These are phyloP conservation scores for Entomortierella parvispora DNA, from an alignment of 192 early-diverging fungal species.

Conservation along the genomic window DNA sequence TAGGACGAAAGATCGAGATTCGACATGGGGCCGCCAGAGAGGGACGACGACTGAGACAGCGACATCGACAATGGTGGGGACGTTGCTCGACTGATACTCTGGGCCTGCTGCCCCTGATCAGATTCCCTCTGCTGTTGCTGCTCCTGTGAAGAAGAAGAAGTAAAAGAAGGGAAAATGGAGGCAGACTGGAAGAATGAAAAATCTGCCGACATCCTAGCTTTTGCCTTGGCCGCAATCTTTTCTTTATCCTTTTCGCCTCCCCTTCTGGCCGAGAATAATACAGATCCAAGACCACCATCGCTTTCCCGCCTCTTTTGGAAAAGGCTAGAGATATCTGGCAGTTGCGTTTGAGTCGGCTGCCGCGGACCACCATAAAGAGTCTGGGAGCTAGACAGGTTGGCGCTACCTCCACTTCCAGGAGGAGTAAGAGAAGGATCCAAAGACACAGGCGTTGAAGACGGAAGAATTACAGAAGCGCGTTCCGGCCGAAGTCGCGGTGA, in stretches of 20 bases:
- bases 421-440: neutral
- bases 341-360: neutral
- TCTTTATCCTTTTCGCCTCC: slow-evolving; percentile 18
- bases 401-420: neutral
- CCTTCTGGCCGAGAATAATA: slow-evolving; percentile 18
- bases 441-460: neutral
- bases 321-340: slow-evolving; percentile 24
- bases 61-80: slow-evolving; percentile 2
- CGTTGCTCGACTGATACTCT: neutral
- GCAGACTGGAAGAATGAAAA: slow-evolving; percentile 12
- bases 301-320: slow-evolving; percentile 37
- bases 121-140: slow-evolving; percentile 14
- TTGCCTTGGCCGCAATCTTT: slow-evolving; percentile 16
- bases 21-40: neutral
- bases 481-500: slow-evolving; percentile 13
- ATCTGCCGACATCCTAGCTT: slow-evolving; percentile 23
- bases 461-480: neutral
- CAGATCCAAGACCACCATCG: slow-evolving; percentile 21
- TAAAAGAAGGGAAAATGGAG: neutral
- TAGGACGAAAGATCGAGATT: neutral
- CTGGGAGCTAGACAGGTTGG: neutral
- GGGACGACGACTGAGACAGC: neutral
- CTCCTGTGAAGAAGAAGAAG: neutral
- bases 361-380: neutral
- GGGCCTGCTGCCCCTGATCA: too few species aligned